Conservation (phyloP, 129 eudicot species). For the Deinandra increscens region DNA sequence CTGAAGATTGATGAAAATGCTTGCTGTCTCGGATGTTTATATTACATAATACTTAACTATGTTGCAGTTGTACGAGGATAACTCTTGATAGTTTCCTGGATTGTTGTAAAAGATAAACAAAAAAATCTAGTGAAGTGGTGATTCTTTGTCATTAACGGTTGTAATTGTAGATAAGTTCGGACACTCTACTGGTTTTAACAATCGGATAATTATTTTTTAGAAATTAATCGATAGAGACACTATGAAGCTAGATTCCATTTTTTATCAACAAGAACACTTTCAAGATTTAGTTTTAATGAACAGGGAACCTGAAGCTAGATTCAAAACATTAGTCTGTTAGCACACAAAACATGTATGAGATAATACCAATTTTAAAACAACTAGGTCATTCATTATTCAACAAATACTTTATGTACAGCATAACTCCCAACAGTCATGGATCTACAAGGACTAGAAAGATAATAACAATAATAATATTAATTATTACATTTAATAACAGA, state of each 20-base stretch:
- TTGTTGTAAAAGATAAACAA: neutral
- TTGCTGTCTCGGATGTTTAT: neutral
- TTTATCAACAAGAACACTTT: too few relatives aligned
- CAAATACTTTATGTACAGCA: conserved; percentile 31
- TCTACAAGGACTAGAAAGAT: conserved; percentile 18
- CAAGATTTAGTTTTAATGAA: too few relatives aligned
- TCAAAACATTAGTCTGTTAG: neutral
- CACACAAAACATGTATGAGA: neutral
- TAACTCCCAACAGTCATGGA: conserved; percentile 5
- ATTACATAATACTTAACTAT: neutral
- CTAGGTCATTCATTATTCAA: conserved; percentile 24
- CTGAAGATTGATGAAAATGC: conserved; percentile 49
- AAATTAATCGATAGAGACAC: too few relatives aligned
- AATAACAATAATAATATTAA: neutral
- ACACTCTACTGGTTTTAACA: too few relatives aligned
- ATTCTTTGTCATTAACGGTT: neutral
- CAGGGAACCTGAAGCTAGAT: too few relatives aligned
- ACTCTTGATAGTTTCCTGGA: conserved; percentile 29
- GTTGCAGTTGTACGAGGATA: conserved; percentile 27
- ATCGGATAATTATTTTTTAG: too few relatives aligned
- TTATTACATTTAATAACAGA: conserved; percentile 25
- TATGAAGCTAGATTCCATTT: too few relatives aligned
- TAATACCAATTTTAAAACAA: neutral
- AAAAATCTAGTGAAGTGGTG: neutral
- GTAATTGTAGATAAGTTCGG: neutral